Base-by-base conservation (phyloP, 1,139 yeast species). In the Debaryomycetaceae sp. region DNA sequence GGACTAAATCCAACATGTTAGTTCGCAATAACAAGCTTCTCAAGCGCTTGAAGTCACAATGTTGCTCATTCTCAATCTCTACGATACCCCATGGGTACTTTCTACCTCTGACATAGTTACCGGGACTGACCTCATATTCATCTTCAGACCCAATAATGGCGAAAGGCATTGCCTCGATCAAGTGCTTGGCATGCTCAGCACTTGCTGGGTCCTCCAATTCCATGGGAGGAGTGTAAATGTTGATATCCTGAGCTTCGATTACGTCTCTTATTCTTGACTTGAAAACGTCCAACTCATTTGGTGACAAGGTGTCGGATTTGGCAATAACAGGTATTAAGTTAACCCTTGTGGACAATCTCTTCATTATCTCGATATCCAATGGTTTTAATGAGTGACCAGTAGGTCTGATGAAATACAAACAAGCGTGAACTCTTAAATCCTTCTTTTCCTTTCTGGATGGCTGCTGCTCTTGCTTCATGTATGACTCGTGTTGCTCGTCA, bases 31-130 rank as follows among this genome's bases (percentile, higher is more conserved):
- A 72, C 58, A 93, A 76, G 54, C 91, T 81, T 69, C 99, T 85
- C 60, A 93, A 78, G 66, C 90, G 90, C 66, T 89, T 84, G 72
- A 95, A 93, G 68, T 93, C 99, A 70, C 97, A 91, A 65, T 93
- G 98, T 49, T 79, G 78, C 62, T 91, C 98, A 66, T 93, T 93
- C 66, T 93, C 99, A 43, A 93, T 97, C 66, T 93, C 98, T 42
- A 93, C 98, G 44, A 88, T 76, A 38, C 99, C 99, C 99, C 99
- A 93, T 50, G 96, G 91, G 63, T 93, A 93, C 65, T 88, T 88
- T 68, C 99, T 85, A 40, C 97, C 99, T 52, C 87, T 80, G 41
- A 89, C 91, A 51, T 79, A 73, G 52, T 80, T 77, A 36, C 97
- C 97, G 39, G 85, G 83, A 23, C 83, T 75, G 42, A 85, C 76